Evolutionary conservation across 441 rosid species (phyloP).

Genomic region (Metrosideros polymorpha): DNA sequence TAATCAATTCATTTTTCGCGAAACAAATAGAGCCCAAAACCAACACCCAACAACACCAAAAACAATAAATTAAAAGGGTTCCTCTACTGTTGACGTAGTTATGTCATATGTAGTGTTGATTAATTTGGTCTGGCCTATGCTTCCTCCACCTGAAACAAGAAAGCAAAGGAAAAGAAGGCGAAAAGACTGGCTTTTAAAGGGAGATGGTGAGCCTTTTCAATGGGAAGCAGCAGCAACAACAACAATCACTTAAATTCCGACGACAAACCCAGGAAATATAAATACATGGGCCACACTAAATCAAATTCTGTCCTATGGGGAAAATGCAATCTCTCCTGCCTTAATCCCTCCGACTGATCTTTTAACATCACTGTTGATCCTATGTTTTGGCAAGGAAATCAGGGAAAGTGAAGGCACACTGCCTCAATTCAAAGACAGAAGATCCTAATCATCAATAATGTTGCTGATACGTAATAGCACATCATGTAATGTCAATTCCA

Average conservation of each 20-base stretch:
- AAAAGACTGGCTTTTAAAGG: neutral
- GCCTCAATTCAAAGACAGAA: neutral
- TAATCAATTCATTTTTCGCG: neutral
- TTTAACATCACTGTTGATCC: neutral
- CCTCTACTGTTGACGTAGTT: neutral
- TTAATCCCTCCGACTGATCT: neutral
- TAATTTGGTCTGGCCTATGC: neutral
- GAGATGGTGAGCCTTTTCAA: neutral
- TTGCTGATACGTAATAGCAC: neutral
- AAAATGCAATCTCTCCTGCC: neutral
- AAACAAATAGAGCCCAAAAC: rapidly evolving
- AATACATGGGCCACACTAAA: neutral
- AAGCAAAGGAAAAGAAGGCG: neutral
- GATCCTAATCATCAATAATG: neutral
- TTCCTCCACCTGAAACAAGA: neutral
- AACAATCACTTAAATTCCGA: neutral
- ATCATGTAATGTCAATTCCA: neutral
- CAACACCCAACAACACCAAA: neutral
- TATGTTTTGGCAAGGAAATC: neutral
- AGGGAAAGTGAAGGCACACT: neutral
- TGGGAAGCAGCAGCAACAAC: neutral
- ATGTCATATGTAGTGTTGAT: neutral
- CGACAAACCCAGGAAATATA: neutral
- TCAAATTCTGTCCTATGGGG: neutral
- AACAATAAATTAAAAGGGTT: neutral